A percentile compares a stretch with the other conserved stretches of the same genome.
Evolutionary conservation across 2,329 filamentous ascomycete species (phyloP).

Genomic region (Aspergillus sp.): DNA sequence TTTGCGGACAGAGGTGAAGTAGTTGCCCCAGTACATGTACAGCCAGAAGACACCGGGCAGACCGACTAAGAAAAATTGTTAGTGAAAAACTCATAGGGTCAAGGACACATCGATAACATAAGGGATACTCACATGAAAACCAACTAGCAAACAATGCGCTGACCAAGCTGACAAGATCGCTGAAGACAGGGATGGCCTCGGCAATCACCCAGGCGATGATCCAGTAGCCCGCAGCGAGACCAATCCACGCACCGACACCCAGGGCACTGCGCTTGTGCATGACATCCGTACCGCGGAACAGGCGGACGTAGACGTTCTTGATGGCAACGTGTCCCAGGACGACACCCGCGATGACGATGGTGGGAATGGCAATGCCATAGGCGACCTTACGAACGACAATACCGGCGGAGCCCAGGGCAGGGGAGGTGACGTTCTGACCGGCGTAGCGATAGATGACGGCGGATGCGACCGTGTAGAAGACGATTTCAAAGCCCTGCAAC

Average conservation of each 20-base stretch:
- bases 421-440: conserved; percentile 62
- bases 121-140: conserved; percentile 6
- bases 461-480: conserved; percentile 65
- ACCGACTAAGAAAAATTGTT: not conserved
- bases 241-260: conserved; percentile 61
- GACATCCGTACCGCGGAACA: conserved; percentile 61
- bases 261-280: conserved; percentile 51
- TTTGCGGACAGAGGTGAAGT: conserved; percentile 12
- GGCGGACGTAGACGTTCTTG: conserved; percentile 65
- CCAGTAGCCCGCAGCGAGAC: conserved; percentile 59
- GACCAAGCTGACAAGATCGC: conserved; percentile 64
- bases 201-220: conserved; percentile 66
- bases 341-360: conserved; percentile 69
- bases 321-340: conserved; percentile 67
- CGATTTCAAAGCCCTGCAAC: conserved; percentile 60
- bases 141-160: conserved; percentile 16
- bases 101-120: no score
- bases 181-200: conserved; percentile 69
- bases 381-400: conserved; percentile 61
- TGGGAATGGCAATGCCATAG: conserved; percentile 68
- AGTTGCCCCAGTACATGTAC: conserved; percentile 15
- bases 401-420: conserved; percentile 65
- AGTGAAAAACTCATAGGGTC: no score
- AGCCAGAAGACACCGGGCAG: conserved; percentile 20
- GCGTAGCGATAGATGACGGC: conserved; percentile 69